Evolutionary conservation across 495 filamentous ascomycete species (phyloP), one percentile per base, ranked within the genome.

Genomic region (Bombardia bombarda): DNA sequence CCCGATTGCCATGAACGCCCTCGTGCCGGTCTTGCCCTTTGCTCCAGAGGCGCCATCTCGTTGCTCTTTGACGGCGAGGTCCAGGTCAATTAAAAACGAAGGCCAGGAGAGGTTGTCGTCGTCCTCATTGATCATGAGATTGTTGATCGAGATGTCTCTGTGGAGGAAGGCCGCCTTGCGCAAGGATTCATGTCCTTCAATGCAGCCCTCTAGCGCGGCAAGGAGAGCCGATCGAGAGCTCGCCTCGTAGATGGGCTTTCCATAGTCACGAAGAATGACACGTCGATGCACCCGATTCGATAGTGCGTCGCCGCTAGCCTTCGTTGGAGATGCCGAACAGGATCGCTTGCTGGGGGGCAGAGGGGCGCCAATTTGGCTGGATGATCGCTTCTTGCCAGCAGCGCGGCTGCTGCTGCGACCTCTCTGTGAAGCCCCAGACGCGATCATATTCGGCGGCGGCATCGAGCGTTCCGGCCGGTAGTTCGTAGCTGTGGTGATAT

Each of bases 1-100:
- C 31, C 62, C 56, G 35, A 72, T 70, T 12, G 64, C 63, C 58
- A 74, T 72, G 39, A 67, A 69, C n/a, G 65, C 65, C 57, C 60
- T 70, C 16, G 61, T 71, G 28, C 66, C 66, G 4, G 60, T 69
- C 44, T 60, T 70, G 18, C 56, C 59, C 31, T 55, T 61, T 23
- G 62, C 65, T 43, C 66, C 68, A 3, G 56, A 65, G 30, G 46
- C 39, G 22, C 46, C 40, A 23, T 49, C 44, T 38, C 58, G 57
- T 16, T 62, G 23, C 38, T 54, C 51, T 44, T 50, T 60, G 24
- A 68, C 57, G 7, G 59, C 62, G 46, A 70, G 58, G 28, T 73
- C 65, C 20, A 68, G 52, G 45, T 70, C 63, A 40, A 70, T 71
- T 23, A 67, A 54, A 51, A 69, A 67, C 9, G 49, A 33, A 33